These are phyloP conservation scores for Trichophyton mentagrophytes DNA, from an alignment of 2,329 filamentous ascomycete genomes.

Conservation along the genomic window DNA sequence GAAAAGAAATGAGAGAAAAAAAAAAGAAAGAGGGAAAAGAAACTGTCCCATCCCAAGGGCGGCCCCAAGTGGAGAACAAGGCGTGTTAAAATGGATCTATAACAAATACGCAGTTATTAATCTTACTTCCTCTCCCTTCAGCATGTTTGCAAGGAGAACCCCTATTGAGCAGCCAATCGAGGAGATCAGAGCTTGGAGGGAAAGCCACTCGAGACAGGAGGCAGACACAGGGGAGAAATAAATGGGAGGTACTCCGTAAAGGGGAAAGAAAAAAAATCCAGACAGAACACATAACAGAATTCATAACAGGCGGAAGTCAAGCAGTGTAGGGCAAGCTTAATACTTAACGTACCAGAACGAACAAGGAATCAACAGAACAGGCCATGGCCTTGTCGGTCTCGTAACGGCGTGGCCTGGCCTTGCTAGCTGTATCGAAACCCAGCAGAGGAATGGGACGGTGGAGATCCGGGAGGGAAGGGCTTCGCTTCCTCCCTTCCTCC, in stretches of 20 bases:
- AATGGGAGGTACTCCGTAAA: too few species aligned
- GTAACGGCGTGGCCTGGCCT: slow-evolving; percentile 2
- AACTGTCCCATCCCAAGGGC: neutral
- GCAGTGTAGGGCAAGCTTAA: too few species aligned
- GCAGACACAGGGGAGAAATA: neutral
- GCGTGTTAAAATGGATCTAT: neutral
- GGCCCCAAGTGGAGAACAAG: neutral
- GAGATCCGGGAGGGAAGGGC: slow-evolving; percentile 1
- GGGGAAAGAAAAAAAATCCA: neutral
- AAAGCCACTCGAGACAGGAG: neutral
- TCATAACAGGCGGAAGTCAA: too few species aligned
- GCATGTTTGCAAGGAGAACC: neutral
- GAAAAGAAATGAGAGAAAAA: too few species aligned
- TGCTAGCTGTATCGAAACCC: neutral
- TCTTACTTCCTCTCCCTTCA: neutral
- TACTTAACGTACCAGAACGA: too few species aligned
- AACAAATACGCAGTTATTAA: neutral
- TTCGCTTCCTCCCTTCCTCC: slow-evolving; percentile 2
- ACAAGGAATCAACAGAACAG: neutral
- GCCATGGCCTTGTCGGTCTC: neutral
- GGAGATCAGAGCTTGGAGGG: neutral
- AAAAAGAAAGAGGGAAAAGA: too few species aligned
- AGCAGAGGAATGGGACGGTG: slow-evolving; percentile 2
- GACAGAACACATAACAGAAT: too few species aligned
- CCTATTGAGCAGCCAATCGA: neutral